Percentiles rank a stretch among this genome's conserved stretches.
Evolutionary conservation across 176 grass and related monocot species (phyloP).

Genomic region (Triticum aestivum): DNA sequence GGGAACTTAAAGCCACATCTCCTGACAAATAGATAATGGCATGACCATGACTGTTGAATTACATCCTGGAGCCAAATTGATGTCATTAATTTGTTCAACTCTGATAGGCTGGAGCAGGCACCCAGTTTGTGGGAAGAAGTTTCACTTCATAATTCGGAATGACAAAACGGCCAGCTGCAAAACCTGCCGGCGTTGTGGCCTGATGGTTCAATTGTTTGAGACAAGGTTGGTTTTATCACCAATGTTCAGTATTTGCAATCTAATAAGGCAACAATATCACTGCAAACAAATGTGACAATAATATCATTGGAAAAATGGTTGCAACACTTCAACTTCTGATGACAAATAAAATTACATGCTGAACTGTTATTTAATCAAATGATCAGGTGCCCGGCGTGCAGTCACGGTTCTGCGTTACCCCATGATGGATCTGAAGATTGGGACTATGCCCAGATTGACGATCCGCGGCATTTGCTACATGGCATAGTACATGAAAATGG

Average conservation of each 20-base stretch:
- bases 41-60: not conserved
- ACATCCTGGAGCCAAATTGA: not conserved
- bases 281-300: not conserved
- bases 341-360: not conserved
- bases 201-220: slow-evolving; percentile 26
- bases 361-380: not conserved
- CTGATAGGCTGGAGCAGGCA: slow-evolving; percentile 70
- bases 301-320: not conserved
- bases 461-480: slow-evolving; percentile 56
- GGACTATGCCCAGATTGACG: slow-evolving; percentile 45
- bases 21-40: not conserved
- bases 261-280: not conserved
- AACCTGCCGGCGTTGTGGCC: slow-evolving; percentile 51
- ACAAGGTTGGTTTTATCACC: slow-evolving; percentile 36
- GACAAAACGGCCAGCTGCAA: not conserved
- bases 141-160: slow-evolving; percentile 80
- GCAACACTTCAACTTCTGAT: not conserved
- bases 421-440: slow-evolving; percentile 31
- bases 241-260: not conserved
- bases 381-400: slow-evolving; percentile 46
- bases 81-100: not conserved
- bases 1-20: not conserved
- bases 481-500: slow-evolving; percentile 74
- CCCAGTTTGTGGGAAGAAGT: slow-evolving; percentile 73
- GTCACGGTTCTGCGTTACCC: slow-evolving; percentile 1